phyloP scores from a whole-genome alignment of 2,329 filamentous ascomycete genomes.

The Nemania bipapillata region DNA sequence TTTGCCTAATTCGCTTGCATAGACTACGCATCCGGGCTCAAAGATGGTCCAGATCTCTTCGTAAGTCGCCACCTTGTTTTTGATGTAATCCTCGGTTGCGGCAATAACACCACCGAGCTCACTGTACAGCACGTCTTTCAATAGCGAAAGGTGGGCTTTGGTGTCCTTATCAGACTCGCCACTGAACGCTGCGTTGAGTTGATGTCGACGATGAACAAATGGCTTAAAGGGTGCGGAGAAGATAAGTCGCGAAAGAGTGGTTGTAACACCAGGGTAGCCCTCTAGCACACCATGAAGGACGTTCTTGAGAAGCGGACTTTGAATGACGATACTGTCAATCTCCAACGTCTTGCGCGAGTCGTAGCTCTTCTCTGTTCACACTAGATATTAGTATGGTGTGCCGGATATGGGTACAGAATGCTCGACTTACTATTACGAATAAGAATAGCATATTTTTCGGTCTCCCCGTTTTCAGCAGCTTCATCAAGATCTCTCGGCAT shows the following conservation, averaged over 20 bases:
- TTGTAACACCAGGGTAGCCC: constrained; percentile 62
- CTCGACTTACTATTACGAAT: constrained; percentile 58
- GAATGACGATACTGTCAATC: constrained; percentile 54
- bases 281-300: constrained; percentile 59
- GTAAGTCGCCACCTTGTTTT: constrained; percentile 25
- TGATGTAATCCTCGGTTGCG: constrained; percentile 50
- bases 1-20: background rate
- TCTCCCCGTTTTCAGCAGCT: constrained; percentile 62
- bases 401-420: background rate
- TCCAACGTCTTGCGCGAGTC: constrained; percentile 62
- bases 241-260: constrained; percentile 60
- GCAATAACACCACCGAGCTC: constrained; percentile 55
- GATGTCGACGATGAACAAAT: constrained; percentile 65
- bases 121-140: constrained; percentile 52
- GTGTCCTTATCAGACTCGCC: constrained; percentile 51
- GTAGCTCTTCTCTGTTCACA: constrained; percentile 46
- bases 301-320: constrained; percentile 63
- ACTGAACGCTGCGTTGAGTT: constrained; percentile 47
- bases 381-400: background rate
- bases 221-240: constrained; percentile 63
- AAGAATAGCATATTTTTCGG: constrained; percentile 62
- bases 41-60: constrained; percentile 35
- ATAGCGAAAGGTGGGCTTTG: constrained; percentile 52
- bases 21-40: constrained; percentile 26
- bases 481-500: constrained; percentile 57